Base-by-base conservation (phyloP, 2,329 filamentous ascomycete species). In the Dryadomyces quercus-mongolicae region DNA sequence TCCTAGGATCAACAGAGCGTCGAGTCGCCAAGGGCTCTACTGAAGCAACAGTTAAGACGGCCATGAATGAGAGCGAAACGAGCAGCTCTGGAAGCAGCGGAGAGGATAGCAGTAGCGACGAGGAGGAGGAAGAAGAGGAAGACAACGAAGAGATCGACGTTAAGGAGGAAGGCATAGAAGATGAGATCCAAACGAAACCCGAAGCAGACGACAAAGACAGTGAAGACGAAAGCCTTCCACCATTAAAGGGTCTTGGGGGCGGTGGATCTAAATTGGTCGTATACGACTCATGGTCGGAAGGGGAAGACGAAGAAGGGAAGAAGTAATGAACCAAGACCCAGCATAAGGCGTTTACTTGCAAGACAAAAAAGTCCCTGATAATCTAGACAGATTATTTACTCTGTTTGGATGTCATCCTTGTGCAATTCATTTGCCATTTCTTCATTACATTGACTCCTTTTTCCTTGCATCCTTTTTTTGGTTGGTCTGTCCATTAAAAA, bases 231-330 rank as follows among this genome's bases (percentile, higher is more conserved):
- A 13, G 31, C 1, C 46, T 57, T 6, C 53, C 54, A 2, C 44
- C 18, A 5, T 38, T 55, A 40, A 15, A 22, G 22, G 42, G n/a
- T 6, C n/a, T 13, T 40, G 38, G 18, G n/a, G 21, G 36, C 3
- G 44, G 47, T 21, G 45, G 47, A 34, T 16, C 31, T 9, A 57
- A 57, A 12, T 52, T 61, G 38, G 60, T 61, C 34, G 60, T 59
- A 21, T 61, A 61, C 52, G 60, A 60, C 21, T 61, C 60, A 10
- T 61, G 59, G 59, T 61, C 60, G 1, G 60, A 61, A 47, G 60
- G 54, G 2, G 57, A 47, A 16, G 51, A 55, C 4, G 58, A 56
- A 53, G 54, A 34, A 12, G 10, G 15, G 4, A 47, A 21, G 13
- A 45, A n/a, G 12, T 5, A 25, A 38, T n/a, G n/a, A 22, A 49